These are phyloP conservation scores for Hondaea fermentalgiana DNA, from an alignment of 108 stramenopile species.

Conservation along the genomic window DNA sequence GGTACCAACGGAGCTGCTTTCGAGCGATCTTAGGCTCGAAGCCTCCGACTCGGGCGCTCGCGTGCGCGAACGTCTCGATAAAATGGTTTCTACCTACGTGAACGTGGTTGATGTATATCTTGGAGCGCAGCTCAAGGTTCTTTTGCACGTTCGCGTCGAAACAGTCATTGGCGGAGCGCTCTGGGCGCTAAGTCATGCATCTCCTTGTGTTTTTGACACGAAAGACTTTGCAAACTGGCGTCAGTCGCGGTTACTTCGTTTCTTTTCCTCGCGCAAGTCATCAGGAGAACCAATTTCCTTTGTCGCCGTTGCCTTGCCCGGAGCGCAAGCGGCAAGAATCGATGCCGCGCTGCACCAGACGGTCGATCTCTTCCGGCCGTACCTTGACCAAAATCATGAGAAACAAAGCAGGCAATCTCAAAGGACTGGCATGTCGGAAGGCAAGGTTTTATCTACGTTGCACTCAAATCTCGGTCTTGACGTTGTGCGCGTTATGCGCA, in stretches of 20 bases:
- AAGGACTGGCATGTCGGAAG: no score
- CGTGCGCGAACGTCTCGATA: no score
- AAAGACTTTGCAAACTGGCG: neutral
- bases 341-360: no score
- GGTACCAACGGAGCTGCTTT: no score
- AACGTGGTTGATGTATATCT: neutral
- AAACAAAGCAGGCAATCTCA: no score
- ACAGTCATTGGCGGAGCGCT: neutral
- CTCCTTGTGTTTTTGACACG: neutral
- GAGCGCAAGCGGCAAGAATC: no score
- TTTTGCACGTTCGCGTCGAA: neutral
- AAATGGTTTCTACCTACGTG: neutral
- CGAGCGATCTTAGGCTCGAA: neutral
- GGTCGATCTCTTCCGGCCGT: no score
- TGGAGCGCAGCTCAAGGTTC: neutral
- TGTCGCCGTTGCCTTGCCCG: no score
- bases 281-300: neutral
- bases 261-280: neutral
- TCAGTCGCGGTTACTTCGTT: neutral
- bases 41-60: neutral
- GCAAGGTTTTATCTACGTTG: no score
- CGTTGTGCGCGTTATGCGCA: neutral
- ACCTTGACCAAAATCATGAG: no score
- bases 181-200: neutral
- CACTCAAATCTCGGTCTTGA: no score